Conservation (phyloP, 345 rosid species). For the Euclidium syriacum region DNA sequence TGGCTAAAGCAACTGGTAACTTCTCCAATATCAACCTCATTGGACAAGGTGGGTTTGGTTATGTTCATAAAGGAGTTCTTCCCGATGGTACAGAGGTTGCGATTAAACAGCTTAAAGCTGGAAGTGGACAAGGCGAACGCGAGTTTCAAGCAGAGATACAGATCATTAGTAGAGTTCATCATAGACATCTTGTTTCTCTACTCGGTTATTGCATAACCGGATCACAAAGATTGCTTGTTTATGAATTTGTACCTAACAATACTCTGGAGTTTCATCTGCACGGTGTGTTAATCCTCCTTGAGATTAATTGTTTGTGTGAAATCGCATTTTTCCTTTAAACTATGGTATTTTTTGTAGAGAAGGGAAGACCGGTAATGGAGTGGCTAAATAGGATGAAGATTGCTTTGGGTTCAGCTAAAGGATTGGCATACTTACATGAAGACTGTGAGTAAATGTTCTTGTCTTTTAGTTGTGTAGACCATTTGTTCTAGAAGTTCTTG, state of each 20-base stretch:
- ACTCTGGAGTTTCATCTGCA: conserved; percentile 64
- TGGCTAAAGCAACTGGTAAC: conserved; percentile 46
- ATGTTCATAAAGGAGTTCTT: conserved; percentile 65
- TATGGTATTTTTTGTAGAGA: conserved; percentile 39
- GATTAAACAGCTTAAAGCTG: conserved; percentile 62
- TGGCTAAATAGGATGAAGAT: conserved; percentile 69
- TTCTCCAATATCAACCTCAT: conserved; percentile 49
- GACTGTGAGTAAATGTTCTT: conserved; percentile 57
- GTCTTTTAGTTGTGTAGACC: background rate
- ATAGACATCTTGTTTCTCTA: conserved; percentile 63
- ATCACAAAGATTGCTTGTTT: conserved; percentile 59
- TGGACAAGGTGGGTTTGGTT: conserved; percentile 84
- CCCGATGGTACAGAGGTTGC: conserved; percentile 55
- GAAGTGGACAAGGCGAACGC: conserved; percentile 61
- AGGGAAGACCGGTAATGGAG: conserved; percentile 55
- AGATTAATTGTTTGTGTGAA: background rate
- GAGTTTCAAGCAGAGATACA: conserved; percentile 71
- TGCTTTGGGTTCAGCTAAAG: conserved; percentile 84
- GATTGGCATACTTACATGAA: conserved; percentile 84
- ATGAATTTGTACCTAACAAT: conserved; percentile 69
- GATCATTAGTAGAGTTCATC: conserved; percentile 58
- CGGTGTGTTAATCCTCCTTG: conserved; percentile 38
- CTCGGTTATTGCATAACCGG: conserved; percentile 64
- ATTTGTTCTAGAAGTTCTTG: background rate
- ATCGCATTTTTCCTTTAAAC: background rate